phyloP scores from a whole-genome alignment of 192 early-diverging fungal genomes.

The Geosiphon pyriformis region DNA sequence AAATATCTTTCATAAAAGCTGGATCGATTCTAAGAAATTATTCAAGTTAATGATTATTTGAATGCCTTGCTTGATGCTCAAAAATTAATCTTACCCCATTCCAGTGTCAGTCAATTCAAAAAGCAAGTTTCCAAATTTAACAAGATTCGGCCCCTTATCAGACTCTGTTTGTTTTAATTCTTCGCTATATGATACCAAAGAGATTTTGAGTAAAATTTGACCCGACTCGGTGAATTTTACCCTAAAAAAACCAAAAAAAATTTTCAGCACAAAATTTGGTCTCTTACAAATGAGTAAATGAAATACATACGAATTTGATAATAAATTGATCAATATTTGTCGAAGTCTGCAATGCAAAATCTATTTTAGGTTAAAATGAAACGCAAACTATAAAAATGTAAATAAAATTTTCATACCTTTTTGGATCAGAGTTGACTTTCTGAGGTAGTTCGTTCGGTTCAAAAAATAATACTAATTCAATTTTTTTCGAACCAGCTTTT shows the following conservation, averaged over 20 bases:
- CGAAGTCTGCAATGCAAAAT: too few species aligned
- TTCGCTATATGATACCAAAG: slow-evolving; percentile 10
- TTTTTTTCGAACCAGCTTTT: slow-evolving; percentile 31
- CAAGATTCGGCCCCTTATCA: neutral
- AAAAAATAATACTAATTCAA: slow-evolving; percentile 38
- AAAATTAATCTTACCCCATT: too few species aligned
- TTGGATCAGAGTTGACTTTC: slow-evolving; percentile 26
- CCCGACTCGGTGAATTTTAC: slow-evolving; percentile 49
- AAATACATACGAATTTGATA: neutral
- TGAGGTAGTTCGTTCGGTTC: slow-evolving; percentile 46
- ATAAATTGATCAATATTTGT: slow-evolving; percentile 45
- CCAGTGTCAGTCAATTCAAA: slow-evolving; percentile 66
- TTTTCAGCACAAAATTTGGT: too few species aligned
- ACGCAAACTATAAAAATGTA: too few species aligned
- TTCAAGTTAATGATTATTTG: neutral
- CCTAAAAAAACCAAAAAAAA: too few species aligned
- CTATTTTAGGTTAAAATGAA: too few species aligned
- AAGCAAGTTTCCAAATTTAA: too few species aligned
- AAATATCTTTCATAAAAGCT: slow-evolving; percentile 59
- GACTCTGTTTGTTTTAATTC: neutral
- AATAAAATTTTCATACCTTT: too few species aligned
- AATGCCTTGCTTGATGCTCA: slow-evolving; percentile 9
- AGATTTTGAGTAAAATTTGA: slow-evolving; percentile 25
- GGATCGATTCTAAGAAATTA: slow-evolving; percentile 45
- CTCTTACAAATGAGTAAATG: too few species aligned